Evolutionary conservation across 805 yeast genomes (phyloP).

Genomic region (Candida ulmi): DNA sequence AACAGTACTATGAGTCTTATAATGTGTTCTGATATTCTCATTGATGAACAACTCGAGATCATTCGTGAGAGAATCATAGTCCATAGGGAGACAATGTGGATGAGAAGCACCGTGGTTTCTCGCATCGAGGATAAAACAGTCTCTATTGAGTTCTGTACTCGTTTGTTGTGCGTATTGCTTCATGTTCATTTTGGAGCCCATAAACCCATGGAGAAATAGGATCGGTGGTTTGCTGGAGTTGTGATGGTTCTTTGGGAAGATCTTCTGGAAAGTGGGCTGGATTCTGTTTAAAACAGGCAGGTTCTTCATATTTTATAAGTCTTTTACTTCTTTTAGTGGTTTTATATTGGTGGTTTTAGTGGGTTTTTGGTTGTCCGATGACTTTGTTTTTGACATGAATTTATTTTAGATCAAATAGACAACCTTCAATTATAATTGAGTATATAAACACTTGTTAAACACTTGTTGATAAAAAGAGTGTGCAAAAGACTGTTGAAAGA

Average conservation of each 20-base stretch:
- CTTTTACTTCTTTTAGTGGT: no score
- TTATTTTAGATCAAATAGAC: no score
- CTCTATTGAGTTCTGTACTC: slow-evolving; percentile 24
- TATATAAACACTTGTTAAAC: no score
- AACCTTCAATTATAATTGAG: no score
- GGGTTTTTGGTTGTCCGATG: no score
- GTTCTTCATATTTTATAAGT: neutral
- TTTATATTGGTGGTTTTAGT: no score
- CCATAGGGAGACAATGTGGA: slow-evolving; percentile 36
- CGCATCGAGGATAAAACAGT: slow-evolving; percentile 38
- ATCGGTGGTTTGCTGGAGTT: slow-evolving; percentile 22
- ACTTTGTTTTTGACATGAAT: no score
- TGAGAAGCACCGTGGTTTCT: slow-evolving; percentile 43
- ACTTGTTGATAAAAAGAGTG: no score
- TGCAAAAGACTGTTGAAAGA: no score
- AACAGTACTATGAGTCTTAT: slow-evolving; percentile 22
- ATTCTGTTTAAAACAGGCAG: neutral
- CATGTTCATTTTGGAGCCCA: slow-evolving; percentile 40
- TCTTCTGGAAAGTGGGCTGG: neutral
- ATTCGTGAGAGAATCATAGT: slow-evolving; percentile 32
- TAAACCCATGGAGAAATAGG: slow-evolving; percentile 42
- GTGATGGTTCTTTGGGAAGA: neutral
- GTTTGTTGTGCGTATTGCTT: slow-evolving; percentile 31
- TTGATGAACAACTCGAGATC: slow-evolving; percentile 35
- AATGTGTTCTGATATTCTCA: slow-evolving; percentile 10